phyloP scores from a whole-genome alignment of 306 rosid species.

The Neltuma alba region DNA sequence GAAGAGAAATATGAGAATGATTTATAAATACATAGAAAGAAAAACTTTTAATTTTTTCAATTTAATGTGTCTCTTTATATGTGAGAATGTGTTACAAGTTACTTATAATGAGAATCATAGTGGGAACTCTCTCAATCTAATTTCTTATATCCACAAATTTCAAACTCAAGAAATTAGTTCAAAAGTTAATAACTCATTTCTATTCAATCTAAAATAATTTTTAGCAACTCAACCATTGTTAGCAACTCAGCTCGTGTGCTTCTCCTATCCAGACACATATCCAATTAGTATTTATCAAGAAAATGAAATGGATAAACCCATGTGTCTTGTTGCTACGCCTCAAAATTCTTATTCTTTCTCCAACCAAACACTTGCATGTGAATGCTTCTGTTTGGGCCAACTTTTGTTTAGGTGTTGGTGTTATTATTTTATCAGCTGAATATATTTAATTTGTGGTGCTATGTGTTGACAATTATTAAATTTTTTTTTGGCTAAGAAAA shows the following conservation, averaged over 20 bases:
- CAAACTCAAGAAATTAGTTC: background rate
- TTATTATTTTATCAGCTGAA: background rate
- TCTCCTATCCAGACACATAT: background rate
- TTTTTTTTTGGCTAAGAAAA: too few species aligned
- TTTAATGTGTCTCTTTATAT: too few species aligned
- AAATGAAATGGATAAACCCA: background rate
- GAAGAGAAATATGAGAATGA: too few species aligned
- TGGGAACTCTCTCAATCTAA: background rate
- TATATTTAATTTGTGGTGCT: background rate
- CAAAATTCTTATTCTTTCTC: background rate
- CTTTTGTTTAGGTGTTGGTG: slow-evolving; percentile 3
- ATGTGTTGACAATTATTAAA: slow-evolving; percentile 15
- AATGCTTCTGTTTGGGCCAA: background rate
- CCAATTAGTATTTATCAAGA: background rate
- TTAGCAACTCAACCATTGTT: background rate
- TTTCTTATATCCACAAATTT: background rate
- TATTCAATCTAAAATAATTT: too few species aligned
- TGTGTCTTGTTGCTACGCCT: background rate
- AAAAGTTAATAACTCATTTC: too few species aligned
- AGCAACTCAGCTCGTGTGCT: background rate
- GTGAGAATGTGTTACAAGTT: too few species aligned
- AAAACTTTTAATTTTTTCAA: too few species aligned
- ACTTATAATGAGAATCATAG: too few species aligned
- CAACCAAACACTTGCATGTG: slow-evolving; percentile 7
- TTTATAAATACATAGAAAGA: too few species aligned